Evolutionary conservation across 306 rosid species (phyloP).

Genomic region (Glycine tomentella): DNA sequence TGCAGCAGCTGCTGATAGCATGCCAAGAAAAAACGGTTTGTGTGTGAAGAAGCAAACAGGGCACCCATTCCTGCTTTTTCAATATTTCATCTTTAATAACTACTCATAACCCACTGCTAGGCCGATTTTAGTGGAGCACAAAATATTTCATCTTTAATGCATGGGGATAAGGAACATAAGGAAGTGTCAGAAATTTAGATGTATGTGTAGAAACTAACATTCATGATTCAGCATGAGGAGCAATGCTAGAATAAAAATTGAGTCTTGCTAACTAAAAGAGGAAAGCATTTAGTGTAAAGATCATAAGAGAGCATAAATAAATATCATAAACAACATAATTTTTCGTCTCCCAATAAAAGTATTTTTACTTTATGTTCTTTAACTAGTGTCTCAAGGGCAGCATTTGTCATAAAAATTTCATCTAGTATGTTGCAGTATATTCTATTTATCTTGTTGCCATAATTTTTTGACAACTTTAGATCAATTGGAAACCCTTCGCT

Average conservation of each 20-base stretch:
- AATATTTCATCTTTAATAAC: neutral
- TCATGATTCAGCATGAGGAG: slow-evolving; percentile 19
- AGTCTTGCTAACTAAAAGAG: too few relatives aligned
- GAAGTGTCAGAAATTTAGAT: neutral
- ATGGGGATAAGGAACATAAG: neutral
- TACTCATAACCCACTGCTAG: neutral
- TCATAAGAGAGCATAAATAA: too few relatives aligned
- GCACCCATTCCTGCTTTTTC: slow-evolving; percentile 19
- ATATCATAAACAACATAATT: too few relatives aligned
- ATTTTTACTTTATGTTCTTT: too few relatives aligned
- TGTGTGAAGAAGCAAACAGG: slow-evolving; percentile 81
- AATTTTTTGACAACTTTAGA: neutral
- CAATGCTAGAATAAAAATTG: slow-evolving; percentile 4
- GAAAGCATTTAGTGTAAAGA: too few relatives aligned
- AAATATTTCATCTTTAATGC: too few relatives aligned
- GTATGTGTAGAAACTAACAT: slow-evolving; percentile 10
- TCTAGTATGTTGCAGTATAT: neutral
- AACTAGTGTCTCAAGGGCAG: too few relatives aligned
- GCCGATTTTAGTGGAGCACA: too few relatives aligned
- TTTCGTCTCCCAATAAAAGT: too few relatives aligned
- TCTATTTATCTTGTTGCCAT: neutral
- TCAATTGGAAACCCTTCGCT: too few relatives aligned
- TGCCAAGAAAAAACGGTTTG: slow-evolving; percentile 58
- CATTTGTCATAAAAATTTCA: neutral
- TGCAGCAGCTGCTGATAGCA: slow-evolving; percentile 67